A percentile compares a stretch with the other conserved stretches of the same genome.
These are phyloP conservation scores for Trichothecium sympodiale DNA, from an alignment of 2,329 filamentous ascomycete genomes.

Conservation along the genomic window DNA sequence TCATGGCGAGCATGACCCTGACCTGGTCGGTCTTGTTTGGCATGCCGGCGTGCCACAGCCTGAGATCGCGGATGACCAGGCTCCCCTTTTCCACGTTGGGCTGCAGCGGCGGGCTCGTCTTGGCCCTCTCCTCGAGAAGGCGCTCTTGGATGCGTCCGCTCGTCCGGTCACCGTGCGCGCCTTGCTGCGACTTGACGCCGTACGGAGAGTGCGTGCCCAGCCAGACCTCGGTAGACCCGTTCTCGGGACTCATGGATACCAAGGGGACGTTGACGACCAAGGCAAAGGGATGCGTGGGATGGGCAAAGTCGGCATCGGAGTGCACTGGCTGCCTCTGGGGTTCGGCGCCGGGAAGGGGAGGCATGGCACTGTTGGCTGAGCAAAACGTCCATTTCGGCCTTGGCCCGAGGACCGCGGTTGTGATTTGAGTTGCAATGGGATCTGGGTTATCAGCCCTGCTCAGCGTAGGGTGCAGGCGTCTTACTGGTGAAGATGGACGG, in stretches of 20 bases:
- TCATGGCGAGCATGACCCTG: slow-evolving; percentile 49
- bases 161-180: slow-evolving; percentile 37
- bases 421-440: slow-evolving; percentile 43
- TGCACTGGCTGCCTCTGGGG: slow-evolving; percentile 44
- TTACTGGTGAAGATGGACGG: slow-evolving; percentile 42
- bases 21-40: slow-evolving; percentile 40
- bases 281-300: slow-evolving; percentile 43
- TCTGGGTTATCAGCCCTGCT: slow-evolving; percentile 26
- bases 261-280: slow-evolving; percentile 43
- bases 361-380: slow-evolving; percentile 47
- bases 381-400: slow-evolving; percentile 44
- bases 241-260: slow-evolving; percentile 35
- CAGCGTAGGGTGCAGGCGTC: too few relatives aligned
- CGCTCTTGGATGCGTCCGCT: slow-evolving; percentile 36
- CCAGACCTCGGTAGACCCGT: slow-evolving; percentile 50
- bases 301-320: slow-evolving; percentile 46
- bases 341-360: slow-evolving; percentile 25
- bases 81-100: slow-evolving; percentile 41
- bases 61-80: slow-evolving; percentile 45
- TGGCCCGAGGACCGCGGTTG: slow-evolving; percentile 42
- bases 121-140: slow-evolving; percentile 24
- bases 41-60: slow-evolving; percentile 55
- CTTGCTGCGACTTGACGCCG: slow-evolving; percentile 30
- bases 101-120: slow-evolving; percentile 32
- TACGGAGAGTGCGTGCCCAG: slow-evolving; percentile 36